Evolutionary conservation across 2,329 filamentous ascomycete species (phyloP).

Genomic region (Clarireedia monteithiana): DNA sequence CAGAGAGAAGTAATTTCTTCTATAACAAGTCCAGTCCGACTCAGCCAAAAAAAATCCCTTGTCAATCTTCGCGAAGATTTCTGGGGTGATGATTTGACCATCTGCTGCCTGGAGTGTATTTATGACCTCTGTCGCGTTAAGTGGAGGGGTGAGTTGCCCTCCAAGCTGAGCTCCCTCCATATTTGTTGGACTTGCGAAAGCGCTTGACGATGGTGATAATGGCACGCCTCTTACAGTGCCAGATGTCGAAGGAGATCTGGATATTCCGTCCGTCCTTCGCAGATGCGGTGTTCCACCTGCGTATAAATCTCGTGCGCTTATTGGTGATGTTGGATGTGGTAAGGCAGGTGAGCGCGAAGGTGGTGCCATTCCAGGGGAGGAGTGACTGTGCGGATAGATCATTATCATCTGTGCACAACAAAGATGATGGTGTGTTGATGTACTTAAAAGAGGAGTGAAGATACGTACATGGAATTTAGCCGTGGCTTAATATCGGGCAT

Average conservation of each 20-base stretch:
- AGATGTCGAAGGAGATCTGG: constrained; percentile 27
- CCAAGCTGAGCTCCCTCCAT: constrained; percentile 25
- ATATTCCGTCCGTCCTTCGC: constrained; percentile 25
- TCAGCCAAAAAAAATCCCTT: constrained; percentile 63
- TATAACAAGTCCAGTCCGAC: constrained; percentile 66
- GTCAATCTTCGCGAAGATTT: constrained; percentile 60
- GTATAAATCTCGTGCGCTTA: constrained; percentile 28
- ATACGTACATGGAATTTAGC: constrained; percentile 27
- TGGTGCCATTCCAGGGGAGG: constrained; percentile 27
- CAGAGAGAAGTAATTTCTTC: constrained; percentile 65
- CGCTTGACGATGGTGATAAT: constrained; percentile 28
- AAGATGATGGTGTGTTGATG: constrained; percentile 13
- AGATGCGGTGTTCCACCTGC: constrained; percentile 24
- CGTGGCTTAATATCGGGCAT: constrained; percentile 30
- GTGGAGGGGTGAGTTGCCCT: constrained; percentile 27
- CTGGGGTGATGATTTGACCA: constrained; percentile 46
- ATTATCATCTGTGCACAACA: constrained; percentile 23
- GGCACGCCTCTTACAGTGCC: constrained; percentile 24
- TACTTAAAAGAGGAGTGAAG: constrained; percentile 13
- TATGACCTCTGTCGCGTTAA: constrained; percentile 33
- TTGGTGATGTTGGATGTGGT: constrained; percentile 26
- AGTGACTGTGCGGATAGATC: constrained; percentile 22
- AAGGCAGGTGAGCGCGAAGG: constrained; percentile 27
- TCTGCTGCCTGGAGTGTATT: constrained; percentile 42
- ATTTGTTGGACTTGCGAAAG: constrained; percentile 28